Base-by-base conservation (phyloP, 2,329 filamentous ascomycete species). In the Neonectria faginata region DNA sequence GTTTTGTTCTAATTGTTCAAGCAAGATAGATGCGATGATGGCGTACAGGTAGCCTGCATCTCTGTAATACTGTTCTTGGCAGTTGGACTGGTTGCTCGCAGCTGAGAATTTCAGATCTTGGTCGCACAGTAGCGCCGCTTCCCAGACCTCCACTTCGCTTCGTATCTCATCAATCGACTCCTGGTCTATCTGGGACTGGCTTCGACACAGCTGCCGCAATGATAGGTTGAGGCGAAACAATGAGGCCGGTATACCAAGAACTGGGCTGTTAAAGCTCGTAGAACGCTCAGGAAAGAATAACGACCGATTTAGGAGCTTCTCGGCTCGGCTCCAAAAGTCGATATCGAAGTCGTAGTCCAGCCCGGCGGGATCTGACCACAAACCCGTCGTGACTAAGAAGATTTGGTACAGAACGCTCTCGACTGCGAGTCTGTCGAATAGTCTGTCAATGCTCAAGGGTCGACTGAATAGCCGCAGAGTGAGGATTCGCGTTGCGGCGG, bases 401-500 rank as follows among this genome's bases (percentile, higher is more conserved):
- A 67, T 70, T 11, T 72, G 72, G 29, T 70, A 73, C 1, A 74
- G 22, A 9, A 74, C 67, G 27, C 72, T 74, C 50, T 74, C 72
- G 3, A 71, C 52, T 7, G 70, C 68, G 9, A 74, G 48, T 3
- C 62, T 62, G 53, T 74, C 72, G 2, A 74, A 73, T 0, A 73
- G 31, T 6, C 55, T 54, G 9, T 60, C 41, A 7, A 70, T 66
- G 3, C 57, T 51, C 1, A 52, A 31, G 0, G 64, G 48, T 2
- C 66, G 60, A 2, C 62, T 18, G 3, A 70, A 59, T 0, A 74
- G 20, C 1, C 71, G 61, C 2, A 62, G 18, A 1, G 60, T 68
- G 0, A 74, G 47, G 14, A 74, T 74, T 0, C 62, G 67, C 2
- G 62, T 68, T 2, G 71, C 70, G 3, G 70, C 71, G 22, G 60